Base-by-base conservation (phyloP, 805 yeast genomes). In the Suhomyces kilbournensis region DNA sequence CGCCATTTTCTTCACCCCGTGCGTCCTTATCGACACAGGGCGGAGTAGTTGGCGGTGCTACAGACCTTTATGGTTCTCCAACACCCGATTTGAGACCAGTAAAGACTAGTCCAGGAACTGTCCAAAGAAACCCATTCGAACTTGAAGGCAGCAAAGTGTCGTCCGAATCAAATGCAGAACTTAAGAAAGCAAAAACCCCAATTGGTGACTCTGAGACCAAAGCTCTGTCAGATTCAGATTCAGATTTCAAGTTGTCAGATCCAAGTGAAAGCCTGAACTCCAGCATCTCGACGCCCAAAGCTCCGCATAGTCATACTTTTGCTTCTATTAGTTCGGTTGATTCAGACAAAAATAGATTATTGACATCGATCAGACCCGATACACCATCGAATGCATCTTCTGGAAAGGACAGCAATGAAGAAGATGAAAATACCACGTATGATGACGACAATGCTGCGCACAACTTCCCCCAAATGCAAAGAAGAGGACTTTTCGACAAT, bases 1-100 rank as follows among this genome's bases (percentile, higher is more conserved):
- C 78, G 1, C 74, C 78, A 2, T 70, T 70, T 45, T 53, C 70
- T 2, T 78, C 83, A 0, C 83, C 84, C 20, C 70, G 84, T 52
- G 76, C 80, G 1, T 79, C 83, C 0, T 50, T 78, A 4, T 75
- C 80, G 2, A 72, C 68, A 23, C 71, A 62, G 50, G 67, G 66
- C 7, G 52, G 53, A 15, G 48, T 14, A 5, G 23, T 22, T 22
- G 34, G 35, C 3, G 48, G 46, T 5, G 40, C 23, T 12, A 45
- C 48, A n/a, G 68, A 63, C 20, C 53, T 63, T 28, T 45, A 39
- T 22, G 48, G 51, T 40, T 52, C 63, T 4, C 56, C 62, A 2
- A 56, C 62, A 26, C 63, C 69, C 3, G 59, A 55, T 49, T 55
- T 66, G 44, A 61, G 57, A 40, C 68, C 51, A 17, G 34, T 40